A percentile compares a stretch with the other conserved stretches of the same genome.
Conservation (phyloP, 2,329 filamentous ascomycete species). For the Xylaria sp. region DNA sequence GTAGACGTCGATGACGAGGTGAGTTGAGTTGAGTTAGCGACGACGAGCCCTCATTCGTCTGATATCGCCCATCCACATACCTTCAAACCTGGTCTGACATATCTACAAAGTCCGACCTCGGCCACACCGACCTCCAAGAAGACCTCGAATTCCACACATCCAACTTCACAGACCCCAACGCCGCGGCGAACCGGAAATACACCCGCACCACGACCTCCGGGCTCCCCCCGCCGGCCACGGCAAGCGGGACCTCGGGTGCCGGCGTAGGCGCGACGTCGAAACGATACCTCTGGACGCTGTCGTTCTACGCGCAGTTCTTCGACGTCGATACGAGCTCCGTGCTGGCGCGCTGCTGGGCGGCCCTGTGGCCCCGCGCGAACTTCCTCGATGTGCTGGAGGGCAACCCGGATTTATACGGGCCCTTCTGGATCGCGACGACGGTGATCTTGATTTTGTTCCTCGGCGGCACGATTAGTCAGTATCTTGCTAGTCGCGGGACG, state of each 20-base stretch:
- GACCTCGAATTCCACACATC: slow-evolving; percentile 99
- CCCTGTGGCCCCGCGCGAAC: slow-evolving; percentile 86
- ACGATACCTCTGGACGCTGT: slow-evolving; percentile 84
- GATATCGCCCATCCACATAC: no score
- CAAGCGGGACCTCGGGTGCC: slow-evolving; percentile 35
- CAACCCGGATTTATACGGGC: slow-evolving; percentile 93
- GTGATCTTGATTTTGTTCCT: slow-evolving; percentile 94
- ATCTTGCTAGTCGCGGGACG: slow-evolving; percentile 63
- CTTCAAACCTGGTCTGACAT: slow-evolving; percentile 5
- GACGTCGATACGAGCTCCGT: slow-evolving; percentile 94
- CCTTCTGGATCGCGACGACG: slow-evolving; percentile 97
- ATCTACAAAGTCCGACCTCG: slow-evolving; percentile 73
- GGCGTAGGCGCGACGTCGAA: slow-evolving; percentile 48
- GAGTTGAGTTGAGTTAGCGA: slow-evolving; percentile 23
- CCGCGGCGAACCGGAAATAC: slow-evolving; percentile 49
- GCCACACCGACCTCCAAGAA: slow-evolving; percentile 95
- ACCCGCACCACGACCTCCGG: slow-evolving; percentile 42
- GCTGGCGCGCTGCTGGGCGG: slow-evolving; percentile 75
- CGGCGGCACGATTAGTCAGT: slow-evolving; percentile 91
- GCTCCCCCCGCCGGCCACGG: slow-evolving; percentile 53
- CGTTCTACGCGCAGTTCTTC: slow-evolving; percentile 97
- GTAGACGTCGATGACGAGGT: slow-evolving; percentile 97
- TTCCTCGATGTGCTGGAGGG: slow-evolving; percentile 97
- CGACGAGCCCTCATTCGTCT: background rate
- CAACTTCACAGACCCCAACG: slow-evolving; percentile 60